Base-by-base conservation (phyloP, 2,329 filamentous ascomycete species). In the Raffaelea ambrosiae region DNA sequence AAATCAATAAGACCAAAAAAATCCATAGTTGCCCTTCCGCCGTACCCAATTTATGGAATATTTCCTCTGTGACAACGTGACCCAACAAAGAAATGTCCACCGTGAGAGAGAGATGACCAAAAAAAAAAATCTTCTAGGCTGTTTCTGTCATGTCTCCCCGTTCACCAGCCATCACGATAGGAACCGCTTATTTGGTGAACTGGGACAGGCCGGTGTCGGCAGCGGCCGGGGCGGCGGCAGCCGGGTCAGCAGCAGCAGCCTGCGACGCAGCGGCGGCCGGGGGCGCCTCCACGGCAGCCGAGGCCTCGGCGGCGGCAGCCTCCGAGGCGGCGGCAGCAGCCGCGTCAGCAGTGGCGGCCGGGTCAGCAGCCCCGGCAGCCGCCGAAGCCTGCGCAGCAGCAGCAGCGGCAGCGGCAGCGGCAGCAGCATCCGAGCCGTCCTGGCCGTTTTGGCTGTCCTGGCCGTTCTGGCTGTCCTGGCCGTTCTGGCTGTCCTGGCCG, bases 161-260 rank as follows among this genome's bases (percentile, higher is more conserved):
- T 29, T 29, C 26, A 29, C 26, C 26, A 13, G 38, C 4, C n/a
- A 13, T 7, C 5, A 3, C 33, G 21, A n/a, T n/a, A n/a, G n/a
- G n/a, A n/a, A n/a, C n/a, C 19, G 36, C 38, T 52, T 49, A 59
- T 35, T 57, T 57, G 10, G 55, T 61, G 47, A 60, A 55, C 42
- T 59, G 54, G 1, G 58, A 51, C 47, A 60, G 50, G 35, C 48
- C 43, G n/a, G 43, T 43, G 23, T 35, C 49, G 16, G 21, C 33
- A 11, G 40, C 19, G 7, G 46, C 46, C 5, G 48, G 48, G 18
- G 52, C 53, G 11, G 47, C 51, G 11, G 51, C 39, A 22, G 50
- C 18, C 31, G 33, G 46, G 10, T 39, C 46, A 19, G 45, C 43
- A 23, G 49, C 44, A 16, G 51, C 50, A 46, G 49, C 33, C 7